Evolutionary conservation across 306 rosid genomes (phyloP).

Genomic region (Crataegus laevigata): DNA sequence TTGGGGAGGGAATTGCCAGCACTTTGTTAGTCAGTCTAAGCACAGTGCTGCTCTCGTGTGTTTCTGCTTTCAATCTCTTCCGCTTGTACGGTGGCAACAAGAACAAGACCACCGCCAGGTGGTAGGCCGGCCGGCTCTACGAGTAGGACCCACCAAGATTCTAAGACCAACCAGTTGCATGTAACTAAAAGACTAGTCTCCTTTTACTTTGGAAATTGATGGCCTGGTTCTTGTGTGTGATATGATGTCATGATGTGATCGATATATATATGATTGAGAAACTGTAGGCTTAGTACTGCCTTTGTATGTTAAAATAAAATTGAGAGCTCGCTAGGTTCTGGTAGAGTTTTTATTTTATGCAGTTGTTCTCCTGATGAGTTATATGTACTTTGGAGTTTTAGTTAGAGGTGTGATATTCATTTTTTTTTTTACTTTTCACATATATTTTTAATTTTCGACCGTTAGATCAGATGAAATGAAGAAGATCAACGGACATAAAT

Average conservation of each 20-base stretch:
- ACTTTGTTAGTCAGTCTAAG: conserved; percentile 53
- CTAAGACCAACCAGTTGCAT: neutral
- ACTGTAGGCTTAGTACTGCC: neutral
- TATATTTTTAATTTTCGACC: no score
- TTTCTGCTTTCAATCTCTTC: conserved; percentile 83
- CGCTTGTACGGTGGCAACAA: conserved; percentile 65
- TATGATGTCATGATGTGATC: neutral
- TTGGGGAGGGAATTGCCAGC: conserved; percentile 67
- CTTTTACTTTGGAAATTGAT: no score
- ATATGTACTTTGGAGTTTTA: no score
- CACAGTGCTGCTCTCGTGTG: conserved; percentile 53
- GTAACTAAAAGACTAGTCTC: no score
- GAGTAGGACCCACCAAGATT: neutral
- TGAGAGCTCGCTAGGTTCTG: no score
- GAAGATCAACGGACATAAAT: no score
- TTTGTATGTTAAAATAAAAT: neutral
- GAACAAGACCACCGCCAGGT: conserved; percentile 24
- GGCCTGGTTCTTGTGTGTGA: neutral
- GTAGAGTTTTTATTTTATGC: no score
- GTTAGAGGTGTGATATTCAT: no score
- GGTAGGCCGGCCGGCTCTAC: conserved; percentile 20
- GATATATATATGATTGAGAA: neutral
- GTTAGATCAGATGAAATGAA: no score
- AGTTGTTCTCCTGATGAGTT: no score
- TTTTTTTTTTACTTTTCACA: no score